phyloP scores from a whole-genome alignment of 305 asterid species.

The Andrographis paniculata region DNA sequence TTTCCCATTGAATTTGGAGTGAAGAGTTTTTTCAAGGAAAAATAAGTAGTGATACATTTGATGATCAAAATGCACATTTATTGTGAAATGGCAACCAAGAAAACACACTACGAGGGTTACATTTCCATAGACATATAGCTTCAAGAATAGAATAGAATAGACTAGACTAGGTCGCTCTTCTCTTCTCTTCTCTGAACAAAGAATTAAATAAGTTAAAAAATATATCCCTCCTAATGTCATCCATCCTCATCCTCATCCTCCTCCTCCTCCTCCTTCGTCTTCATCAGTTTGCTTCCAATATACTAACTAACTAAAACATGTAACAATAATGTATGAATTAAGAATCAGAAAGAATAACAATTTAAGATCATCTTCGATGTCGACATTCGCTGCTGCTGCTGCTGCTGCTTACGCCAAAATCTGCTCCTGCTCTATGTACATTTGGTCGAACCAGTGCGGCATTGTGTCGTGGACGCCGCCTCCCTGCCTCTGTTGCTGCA shows the following conservation, averaged over 20 bases:
- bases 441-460: conserved; percentile 34
- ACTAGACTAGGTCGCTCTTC: too few species aligned
- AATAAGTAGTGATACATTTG: too few species aligned
- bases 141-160: too few species aligned
- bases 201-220: not conserved
- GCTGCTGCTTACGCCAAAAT: conserved; percentile 26
- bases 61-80: too few species aligned
- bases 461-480: conserved; percentile 14
- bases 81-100: too few species aligned
- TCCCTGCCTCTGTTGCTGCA: conserved; percentile 17
- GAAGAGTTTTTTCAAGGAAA: too few species aligned
- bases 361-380: conserved; percentile 14
- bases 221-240: not conserved
- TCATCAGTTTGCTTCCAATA: too few species aligned
- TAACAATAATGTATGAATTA: conserved; percentile 15
- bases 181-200: too few species aligned
- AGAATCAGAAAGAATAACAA: conserved; percentile 41
- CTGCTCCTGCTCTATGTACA: conserved; percentile 83
- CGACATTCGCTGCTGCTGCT: too few species aligned
- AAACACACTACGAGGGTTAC: too few species aligned
- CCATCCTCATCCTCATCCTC: conserved; percentile 14
- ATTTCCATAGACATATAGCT: too few species aligned
- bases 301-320: conserved; percentile 13
- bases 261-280: conserved; percentile 1
- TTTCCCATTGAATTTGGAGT: too few species aligned